These are phyloP conservation scores for Hypholoma fasciculare DNA, from an alignment of 768 basidiomycete genomes.

Conservation along the genomic window DNA sequence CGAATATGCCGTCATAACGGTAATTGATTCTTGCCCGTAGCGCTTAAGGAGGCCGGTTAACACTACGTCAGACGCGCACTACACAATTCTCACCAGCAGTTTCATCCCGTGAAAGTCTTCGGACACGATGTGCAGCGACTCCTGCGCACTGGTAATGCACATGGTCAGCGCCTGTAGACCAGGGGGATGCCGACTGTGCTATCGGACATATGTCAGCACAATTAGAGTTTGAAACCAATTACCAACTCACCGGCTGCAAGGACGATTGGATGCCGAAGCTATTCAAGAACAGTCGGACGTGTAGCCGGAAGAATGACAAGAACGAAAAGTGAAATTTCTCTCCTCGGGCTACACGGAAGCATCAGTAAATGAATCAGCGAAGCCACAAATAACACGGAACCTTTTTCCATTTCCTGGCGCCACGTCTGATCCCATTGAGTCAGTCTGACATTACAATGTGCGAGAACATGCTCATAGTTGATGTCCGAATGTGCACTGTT, in stretches of 20 bases:
- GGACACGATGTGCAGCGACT: conserved; percentile 68
- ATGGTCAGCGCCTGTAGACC: conserved; percentile 68
- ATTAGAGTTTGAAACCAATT: not conserved
- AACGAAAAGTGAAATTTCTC: conserved; percentile 77
- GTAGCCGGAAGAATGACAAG: conserved; percentile 72
- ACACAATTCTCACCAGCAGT: conserved; percentile 57
- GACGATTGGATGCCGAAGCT: conserved; percentile 77
- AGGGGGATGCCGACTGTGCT: conserved; percentile 59
- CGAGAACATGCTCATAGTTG: conserved; percentile 71
- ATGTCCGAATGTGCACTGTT: conserved; percentile 55
- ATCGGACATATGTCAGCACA: conserved; percentile 4
- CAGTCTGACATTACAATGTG: conserved; percentile 71
- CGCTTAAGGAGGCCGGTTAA: conserved; percentile 42
- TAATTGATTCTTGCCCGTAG: conserved; percentile 83
- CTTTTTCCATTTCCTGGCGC: conserved; percentile 72
- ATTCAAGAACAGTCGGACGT: conserved; percentile 82
- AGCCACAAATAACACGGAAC: conserved; percentile 33
- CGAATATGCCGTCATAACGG: conserved; percentile 85
- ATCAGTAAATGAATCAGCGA: not conserved
- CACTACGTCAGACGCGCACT: conserved; percentile 6
- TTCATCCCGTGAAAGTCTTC: conserved; percentile 73
- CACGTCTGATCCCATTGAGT: conserved; percentile 73
- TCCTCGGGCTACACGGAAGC: conserved; percentile 53
- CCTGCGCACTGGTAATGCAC: conserved; percentile 75
- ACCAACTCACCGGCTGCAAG: conserved; percentile 49